Percentiles rank a stretch among this genome's conserved stretches.
These are phyloP conservation scores for Xylaria sp. DNA, from an alignment of 2,329 filamentous ascomycete genomes.

Conservation along the genomic window DNA sequence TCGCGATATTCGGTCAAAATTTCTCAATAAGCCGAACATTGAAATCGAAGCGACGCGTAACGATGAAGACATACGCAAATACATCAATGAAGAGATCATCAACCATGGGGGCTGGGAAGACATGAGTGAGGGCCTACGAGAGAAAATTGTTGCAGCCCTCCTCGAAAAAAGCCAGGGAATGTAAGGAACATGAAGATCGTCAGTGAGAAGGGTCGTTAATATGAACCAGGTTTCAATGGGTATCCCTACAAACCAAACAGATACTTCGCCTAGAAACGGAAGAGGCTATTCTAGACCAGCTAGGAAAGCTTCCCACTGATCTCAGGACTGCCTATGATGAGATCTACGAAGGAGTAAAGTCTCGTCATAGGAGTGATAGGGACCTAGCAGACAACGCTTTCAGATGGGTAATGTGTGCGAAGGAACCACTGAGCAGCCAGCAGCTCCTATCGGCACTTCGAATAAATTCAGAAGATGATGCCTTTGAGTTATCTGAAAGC, in stretches of 20 bases:
- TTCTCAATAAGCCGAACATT: slow-evolving; percentile 17
- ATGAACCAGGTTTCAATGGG: slow-evolving; percentile 30
- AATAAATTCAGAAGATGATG: not conserved
- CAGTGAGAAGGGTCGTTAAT: not conserved
- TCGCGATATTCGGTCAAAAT: slow-evolving; percentile 25
- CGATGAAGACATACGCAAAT: slow-evolving; percentile 23
- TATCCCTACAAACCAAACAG: slow-evolving; percentile 22
- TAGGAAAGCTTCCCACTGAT: slow-evolving; percentile 19
- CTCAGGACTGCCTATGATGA: slow-evolving; percentile 20
- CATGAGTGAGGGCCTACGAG: not conserved
- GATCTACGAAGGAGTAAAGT: slow-evolving; percentile 15
- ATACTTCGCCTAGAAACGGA: slow-evolving; percentile 15
- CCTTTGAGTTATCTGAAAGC: not conserved
- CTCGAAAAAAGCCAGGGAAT: slow-evolving; percentile 16
- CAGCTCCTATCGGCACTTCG: slow-evolving; percentile 14
- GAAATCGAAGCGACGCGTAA: slow-evolving; percentile 31
- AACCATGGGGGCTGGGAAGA: slow-evolving; percentile 7
- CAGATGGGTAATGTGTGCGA: slow-evolving; percentile 13
- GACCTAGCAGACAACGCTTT: slow-evolving; percentile 13
- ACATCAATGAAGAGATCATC: slow-evolving; percentile 5
- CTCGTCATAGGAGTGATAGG: not conserved
- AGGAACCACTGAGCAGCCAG: not conserved
- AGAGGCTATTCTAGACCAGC: not conserved
- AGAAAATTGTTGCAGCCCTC: not conserved
- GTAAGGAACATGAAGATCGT: not conserved